Evolutionary conservation across 1,139 yeast genomes (phyloP).

Genomic region (Geotrichum restrictum): DNA sequence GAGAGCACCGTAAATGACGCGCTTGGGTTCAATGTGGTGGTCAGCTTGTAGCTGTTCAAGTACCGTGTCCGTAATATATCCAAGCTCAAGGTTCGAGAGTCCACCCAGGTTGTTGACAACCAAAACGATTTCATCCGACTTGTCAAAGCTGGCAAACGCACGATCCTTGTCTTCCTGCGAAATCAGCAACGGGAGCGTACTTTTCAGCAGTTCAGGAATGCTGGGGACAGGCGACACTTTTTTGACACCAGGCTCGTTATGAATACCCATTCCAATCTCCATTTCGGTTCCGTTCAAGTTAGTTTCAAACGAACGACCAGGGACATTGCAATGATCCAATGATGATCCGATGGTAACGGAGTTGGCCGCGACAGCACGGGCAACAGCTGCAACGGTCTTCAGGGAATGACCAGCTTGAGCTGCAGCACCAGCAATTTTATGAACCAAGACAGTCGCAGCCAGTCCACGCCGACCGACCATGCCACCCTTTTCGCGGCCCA

Average conservation of each 20-base stretch:
- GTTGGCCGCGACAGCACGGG: conserved; percentile 57
- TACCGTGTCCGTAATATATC: conserved; percentile 55
- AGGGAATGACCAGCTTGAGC: conserved; percentile 44
- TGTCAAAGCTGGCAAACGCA: conserved; percentile 52
- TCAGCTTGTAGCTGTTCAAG: conserved; percentile 42
- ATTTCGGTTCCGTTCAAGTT: conserved; percentile 58
- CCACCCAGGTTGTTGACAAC: conserved; percentile 82
- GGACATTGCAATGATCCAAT: conserved; percentile 83
- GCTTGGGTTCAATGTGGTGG: conserved; percentile 58
- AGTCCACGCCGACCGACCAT: conserved; percentile 91
- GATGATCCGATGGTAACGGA: conserved; percentile 87
- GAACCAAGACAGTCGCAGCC: conserved; percentile 85
- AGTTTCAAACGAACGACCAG: conserved; percentile 62
- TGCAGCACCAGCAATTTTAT: conserved; percentile 79
- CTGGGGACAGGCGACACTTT: conserved; percentile 63
- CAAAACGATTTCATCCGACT: conserved; percentile 61
- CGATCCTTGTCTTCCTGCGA: conserved; percentile 36
- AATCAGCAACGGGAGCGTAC: conserved; percentile 34
- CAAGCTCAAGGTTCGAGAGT: conserved; percentile 69
- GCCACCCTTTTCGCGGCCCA: conserved; percentile 79
- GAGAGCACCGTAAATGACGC: conserved; percentile 68
- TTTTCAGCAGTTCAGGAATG: conserved; percentile 42
- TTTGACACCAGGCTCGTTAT: conserved; percentile 84
- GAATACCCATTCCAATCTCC: conserved; percentile 94
- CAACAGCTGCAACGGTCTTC: conserved; percentile 52